These are phyloP conservation scores for Ramaria rubella DNA, from an alignment of 768 basidiomycete genomes.

Conservation along the genomic window DNA sequence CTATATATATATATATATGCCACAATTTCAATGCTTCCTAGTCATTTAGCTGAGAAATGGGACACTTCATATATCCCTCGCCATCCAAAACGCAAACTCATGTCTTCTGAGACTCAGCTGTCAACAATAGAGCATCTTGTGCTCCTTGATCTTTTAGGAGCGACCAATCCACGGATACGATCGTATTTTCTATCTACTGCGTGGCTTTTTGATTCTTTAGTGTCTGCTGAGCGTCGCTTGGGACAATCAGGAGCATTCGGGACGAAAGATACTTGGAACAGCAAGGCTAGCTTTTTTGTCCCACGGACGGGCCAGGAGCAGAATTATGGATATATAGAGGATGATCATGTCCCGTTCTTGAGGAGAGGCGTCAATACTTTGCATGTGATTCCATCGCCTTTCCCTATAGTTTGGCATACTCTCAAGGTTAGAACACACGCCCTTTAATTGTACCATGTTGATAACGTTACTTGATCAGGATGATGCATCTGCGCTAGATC, in stretches of 20 bases:
- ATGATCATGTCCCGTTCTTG: conserved; percentile 93
- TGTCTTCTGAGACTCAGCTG: conserved; percentile 55
- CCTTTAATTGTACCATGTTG: background rate
- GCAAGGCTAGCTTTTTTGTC: conserved; percentile 54
- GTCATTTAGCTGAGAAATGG: conserved; percentile 90
- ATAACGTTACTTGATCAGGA: conserved; percentile 47
- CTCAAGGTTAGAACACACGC: conserved; percentile 43
- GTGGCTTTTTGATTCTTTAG: conserved; percentile 84
- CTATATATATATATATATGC: background rate
- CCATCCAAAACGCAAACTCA: conserved; percentile 46
- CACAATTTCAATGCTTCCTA: conserved; percentile 22
- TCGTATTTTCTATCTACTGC: conserved; percentile 85
- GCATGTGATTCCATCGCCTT: conserved; percentile 85
- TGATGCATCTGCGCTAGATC: conserved; percentile 78
- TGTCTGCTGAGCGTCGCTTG: conserved; percentile 64
- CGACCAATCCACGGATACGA: conserved; percentile 62
- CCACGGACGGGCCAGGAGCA: conserved; percentile 35
- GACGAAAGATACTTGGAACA: conserved; percentile 36
- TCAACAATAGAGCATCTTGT: conserved; percentile 84
- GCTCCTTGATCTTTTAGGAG: conserved; percentile 87
- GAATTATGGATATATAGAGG: conserved; percentile 62
- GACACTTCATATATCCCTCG: conserved; percentile 56
- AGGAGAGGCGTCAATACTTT: conserved; percentile 75
- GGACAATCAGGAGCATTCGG: conserved; percentile 57
- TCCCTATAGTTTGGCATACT: conserved; percentile 88